These are phyloP conservation scores for Colletotrichum chlorophyti DNA, from an alignment of 2,329 filamentous ascomycete genomes.

Conservation along the genomic window DNA sequence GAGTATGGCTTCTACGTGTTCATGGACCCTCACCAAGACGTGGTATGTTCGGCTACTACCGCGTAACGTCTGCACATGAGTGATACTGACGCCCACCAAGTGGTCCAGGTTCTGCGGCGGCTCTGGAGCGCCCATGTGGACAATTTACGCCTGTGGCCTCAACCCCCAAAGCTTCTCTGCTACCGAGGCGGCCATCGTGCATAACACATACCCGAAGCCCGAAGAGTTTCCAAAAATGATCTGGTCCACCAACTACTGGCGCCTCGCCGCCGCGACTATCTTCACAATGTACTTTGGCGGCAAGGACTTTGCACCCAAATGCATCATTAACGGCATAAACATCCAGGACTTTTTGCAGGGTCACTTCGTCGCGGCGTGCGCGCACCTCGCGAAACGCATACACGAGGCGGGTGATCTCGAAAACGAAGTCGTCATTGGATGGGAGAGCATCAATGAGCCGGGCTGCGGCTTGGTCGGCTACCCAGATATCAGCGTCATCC, in stretches of 20 bases:
- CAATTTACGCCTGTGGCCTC: slow-evolving; percentile 89
- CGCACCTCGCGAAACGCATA: slow-evolving; percentile 82
- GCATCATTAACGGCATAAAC: slow-evolving; percentile 91
- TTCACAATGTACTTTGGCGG: slow-evolving; percentile 96
- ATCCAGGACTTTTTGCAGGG: slow-evolving; percentile 94
- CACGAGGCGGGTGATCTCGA: slow-evolving; percentile 90
- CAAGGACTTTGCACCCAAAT: slow-evolving; percentile 91
- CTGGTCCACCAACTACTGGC: slow-evolving; percentile 96
- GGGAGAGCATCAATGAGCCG: slow-evolving; percentile 96
- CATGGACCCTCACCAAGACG: slow-evolving; percentile 99
- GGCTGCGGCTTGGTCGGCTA: slow-evolving; percentile 87
- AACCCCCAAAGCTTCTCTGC: slow-evolving; percentile 84
- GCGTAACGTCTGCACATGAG: background rate
- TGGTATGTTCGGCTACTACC: slow-evolving; percentile 61
- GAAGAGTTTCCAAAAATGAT: slow-evolving; percentile 97
- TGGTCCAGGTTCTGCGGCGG: slow-evolving; percentile 96
- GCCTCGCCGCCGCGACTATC: slow-evolving; percentile 85
- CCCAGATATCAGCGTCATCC: slow-evolving; percentile 80
- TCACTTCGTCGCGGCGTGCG: slow-evolving; percentile 83
- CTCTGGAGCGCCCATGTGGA: slow-evolving; percentile 97
- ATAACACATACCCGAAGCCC: slow-evolving; percentile 90
- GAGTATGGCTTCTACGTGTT: slow-evolving; percentile 94
- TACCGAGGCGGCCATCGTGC: slow-evolving; percentile 91
- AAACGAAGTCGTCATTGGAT: slow-evolving; percentile 87
- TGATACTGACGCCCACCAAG: slow-evolving; percentile 52